These are phyloP conservation scores for Hapsidospora chrysogenum DNA, from an alignment of 495 filamentous ascomycete species.

Conservation along the genomic window DNA sequence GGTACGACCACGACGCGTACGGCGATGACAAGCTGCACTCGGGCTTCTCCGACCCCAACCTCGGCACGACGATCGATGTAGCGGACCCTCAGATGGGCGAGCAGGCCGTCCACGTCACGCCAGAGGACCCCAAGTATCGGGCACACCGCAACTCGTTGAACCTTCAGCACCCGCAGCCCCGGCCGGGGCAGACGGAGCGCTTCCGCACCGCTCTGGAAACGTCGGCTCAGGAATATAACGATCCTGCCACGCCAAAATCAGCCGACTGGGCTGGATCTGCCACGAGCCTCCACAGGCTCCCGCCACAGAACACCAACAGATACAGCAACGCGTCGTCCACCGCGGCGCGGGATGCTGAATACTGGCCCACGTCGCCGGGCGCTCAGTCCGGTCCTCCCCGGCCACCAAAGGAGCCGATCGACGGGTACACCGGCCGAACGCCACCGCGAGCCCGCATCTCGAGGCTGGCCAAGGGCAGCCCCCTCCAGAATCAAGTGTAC, in stretches of 20 bases:
- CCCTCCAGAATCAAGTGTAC: slow-evolving; percentile 26
- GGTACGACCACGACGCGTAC: slow-evolving; percentile 45
- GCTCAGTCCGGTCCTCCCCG: slow-evolving; percentile 21
- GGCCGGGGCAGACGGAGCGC: slow-evolving; percentile 63
- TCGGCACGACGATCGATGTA: slow-evolving; percentile 8
- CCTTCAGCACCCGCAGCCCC: slow-evolving; percentile 79
- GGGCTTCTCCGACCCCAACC: slow-evolving; percentile 37
- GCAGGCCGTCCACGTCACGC: slow-evolving; percentile 23
- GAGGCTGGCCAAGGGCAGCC: slow-evolving; percentile 25
- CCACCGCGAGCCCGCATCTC: slow-evolving; percentile 20
- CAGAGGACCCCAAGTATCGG: slow-evolving; percentile 81
- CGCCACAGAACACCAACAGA: slow-evolving; percentile 14
- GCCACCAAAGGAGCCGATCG: slow-evolving; percentile 34
- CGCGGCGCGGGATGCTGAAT: slow-evolving; percentile 16
- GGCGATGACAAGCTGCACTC: slow-evolving; percentile 59
- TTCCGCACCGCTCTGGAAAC: slow-evolving; percentile 69
- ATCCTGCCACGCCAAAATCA: slow-evolving; percentile 49
- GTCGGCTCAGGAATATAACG: slow-evolving; percentile 54
- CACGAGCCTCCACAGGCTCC: slow-evolving; percentile 29
- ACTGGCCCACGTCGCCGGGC: slow-evolving; percentile 23
- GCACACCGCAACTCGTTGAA: slow-evolving; percentile 81
- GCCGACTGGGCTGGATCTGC: slow-evolving; percentile 57
- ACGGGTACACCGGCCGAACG: slow-evolving; percentile 6
- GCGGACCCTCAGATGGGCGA: slow-evolving; percentile 14
- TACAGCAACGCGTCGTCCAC: slow-evolving; percentile 23